A percentile compares a stretch with the other conserved stretches of the same genome.
phyloP scores from a whole-genome alignment of 768 basidiomycete genomes.

The Butyriboletus loyo region DNA sequence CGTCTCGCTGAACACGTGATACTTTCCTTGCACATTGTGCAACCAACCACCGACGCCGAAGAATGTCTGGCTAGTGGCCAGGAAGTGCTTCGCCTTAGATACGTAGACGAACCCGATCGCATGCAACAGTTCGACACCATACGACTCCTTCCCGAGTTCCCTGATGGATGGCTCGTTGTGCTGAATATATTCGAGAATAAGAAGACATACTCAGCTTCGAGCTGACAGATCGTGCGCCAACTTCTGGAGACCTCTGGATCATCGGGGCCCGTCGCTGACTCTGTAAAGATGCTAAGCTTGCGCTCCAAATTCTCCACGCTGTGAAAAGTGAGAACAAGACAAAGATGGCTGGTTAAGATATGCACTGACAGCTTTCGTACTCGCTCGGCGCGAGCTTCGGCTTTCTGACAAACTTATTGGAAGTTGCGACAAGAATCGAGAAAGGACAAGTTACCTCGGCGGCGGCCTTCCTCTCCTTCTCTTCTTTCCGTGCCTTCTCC shows the following conservation, averaged over 20 bases:
- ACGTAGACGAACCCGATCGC: conserved; percentile 84
- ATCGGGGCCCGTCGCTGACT: conserved; percentile 68
- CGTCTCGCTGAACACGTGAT: conserved; percentile 93
- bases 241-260: conserved; percentile 69
- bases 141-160: conserved; percentile 81
- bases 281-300: conserved; percentile 85
- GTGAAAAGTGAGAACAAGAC: conserved; percentile 1
- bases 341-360: neutral
- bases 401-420: conserved; percentile 52
- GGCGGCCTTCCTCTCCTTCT: conserved; percentile 60
- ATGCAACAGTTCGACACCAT: conserved; percentile 82
- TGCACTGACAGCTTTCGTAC: conserved; percentile 55
- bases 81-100: conserved; percentile 78
- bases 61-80: conserved; percentile 65
- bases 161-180: conserved; percentile 35
- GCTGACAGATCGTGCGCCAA: conserved; percentile 72
- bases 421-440: neutral
- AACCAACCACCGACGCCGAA: conserved; percentile 91
- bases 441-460: conserved; percentile 54
- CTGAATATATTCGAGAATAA: neutral
- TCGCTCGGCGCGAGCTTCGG: conserved; percentile 72
- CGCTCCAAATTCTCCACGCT: conserved; percentile 69
- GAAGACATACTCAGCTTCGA: conserved; percentile 75
- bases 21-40: conserved; percentile 89
- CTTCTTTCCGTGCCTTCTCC: conserved; percentile 71